Percentiles rank a stretch among this genome's conserved stretches.
These are phyloP conservation scores for Sophora flavescens DNA, from an alignment of 306 rosid species.

Conservation along the genomic window DNA sequence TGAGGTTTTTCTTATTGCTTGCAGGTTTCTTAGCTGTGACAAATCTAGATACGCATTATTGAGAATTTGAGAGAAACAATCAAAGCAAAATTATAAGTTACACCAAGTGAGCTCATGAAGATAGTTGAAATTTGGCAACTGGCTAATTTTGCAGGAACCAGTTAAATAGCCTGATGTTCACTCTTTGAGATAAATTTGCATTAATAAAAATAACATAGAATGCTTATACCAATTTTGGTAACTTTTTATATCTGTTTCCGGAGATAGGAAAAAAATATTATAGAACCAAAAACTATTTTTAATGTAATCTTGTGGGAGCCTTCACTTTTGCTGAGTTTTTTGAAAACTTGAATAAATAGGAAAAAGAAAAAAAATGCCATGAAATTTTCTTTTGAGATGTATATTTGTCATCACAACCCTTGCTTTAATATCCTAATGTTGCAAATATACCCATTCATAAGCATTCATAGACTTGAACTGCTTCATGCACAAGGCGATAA, in stretches of 20 bases:
- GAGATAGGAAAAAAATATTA: background rate
- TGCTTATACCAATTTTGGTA: background rate
- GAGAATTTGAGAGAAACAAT: background rate
- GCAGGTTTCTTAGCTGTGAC: constrained; percentile 9
- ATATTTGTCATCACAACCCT: constrained; percentile 16
- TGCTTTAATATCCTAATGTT: constrained; percentile 18
- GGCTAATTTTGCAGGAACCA: background rate
- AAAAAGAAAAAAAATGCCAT: background rate
- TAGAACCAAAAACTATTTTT: background rate
- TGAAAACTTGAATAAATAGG: background rate
- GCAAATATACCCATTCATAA: background rate
- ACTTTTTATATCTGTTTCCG: background rate
- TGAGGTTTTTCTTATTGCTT: constrained; percentile 25
- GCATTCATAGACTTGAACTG: constrained; percentile 18
- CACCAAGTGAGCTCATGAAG: background rate
- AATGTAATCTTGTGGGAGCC: background rate
- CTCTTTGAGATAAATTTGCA: background rate
- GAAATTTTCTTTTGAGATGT: background rate
- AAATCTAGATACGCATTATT: background rate
- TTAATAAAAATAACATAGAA: background rate
- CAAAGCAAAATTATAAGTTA: background rate
- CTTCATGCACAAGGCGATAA: background rate
- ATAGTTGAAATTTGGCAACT: background rate
- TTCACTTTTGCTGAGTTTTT: background rate
- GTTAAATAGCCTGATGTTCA: background rate